phyloP scores from a whole-genome alignment of 768 basidiomycete genomes.

The Chalciporus pseudorubinellus region DNA sequence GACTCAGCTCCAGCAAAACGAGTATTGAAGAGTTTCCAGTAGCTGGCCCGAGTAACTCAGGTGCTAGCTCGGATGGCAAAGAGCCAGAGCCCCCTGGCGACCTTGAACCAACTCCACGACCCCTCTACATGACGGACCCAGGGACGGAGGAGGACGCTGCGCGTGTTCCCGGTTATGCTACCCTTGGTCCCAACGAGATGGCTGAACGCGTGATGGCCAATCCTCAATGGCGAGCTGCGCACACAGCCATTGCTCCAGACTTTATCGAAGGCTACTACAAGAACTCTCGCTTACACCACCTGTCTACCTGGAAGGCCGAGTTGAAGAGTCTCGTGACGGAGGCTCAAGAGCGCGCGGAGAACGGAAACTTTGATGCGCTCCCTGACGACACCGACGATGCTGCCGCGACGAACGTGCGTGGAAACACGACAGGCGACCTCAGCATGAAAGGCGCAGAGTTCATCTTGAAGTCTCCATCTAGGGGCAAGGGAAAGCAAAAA shows the following conservation, averaged over 20 bases:
- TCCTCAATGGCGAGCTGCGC: slow-evolving; percentile 79
- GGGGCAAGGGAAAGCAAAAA: slow-evolving; percentile 51
- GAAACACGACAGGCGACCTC: slow-evolving; percentile 24
- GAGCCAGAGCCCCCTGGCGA: slow-evolving; percentile 1
- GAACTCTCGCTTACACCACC: slow-evolving; percentile 89
- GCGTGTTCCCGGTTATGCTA: slow-evolving; percentile 63
- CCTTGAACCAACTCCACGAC: slow-evolving; percentile 14
- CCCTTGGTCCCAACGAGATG: slow-evolving; percentile 62
- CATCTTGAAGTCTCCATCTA: slow-evolving; percentile 46
- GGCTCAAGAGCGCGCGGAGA: slow-evolving; percentile 72
- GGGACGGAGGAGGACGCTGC: slow-evolving; percentile 41
- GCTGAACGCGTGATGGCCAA: slow-evolving; percentile 81
- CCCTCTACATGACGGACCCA: slow-evolving; percentile 43
- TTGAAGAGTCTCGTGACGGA: slow-evolving; percentile 74
- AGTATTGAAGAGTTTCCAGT: background rate
- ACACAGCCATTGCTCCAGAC: slow-evolving; percentile 82
- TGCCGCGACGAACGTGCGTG: background rate
- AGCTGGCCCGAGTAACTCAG: slow-evolving; percentile 1
- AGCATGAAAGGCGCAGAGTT: slow-evolving; percentile 57
- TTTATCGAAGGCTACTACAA: slow-evolving; percentile 85
- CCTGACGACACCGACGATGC: background rate
- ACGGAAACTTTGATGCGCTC: slow-evolving; percentile 17
- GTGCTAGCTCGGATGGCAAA: background rate
- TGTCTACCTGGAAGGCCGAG: slow-evolving; percentile 92
- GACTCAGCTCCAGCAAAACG: background rate